Conservation (phyloP, 768 basidiomycete genomes). For the Mycena belliarum region DNA sequence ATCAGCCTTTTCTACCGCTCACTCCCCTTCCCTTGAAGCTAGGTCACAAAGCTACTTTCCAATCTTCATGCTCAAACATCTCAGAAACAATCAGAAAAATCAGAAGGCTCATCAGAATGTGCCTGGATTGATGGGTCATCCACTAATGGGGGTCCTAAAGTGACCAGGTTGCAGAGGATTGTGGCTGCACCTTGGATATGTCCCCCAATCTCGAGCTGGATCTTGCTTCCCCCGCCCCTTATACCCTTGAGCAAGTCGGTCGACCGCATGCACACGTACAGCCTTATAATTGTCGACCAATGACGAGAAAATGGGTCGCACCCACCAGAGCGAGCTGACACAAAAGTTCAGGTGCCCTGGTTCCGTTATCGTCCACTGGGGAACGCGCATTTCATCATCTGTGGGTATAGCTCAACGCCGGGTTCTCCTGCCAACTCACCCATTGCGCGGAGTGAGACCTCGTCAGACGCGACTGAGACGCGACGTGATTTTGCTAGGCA, state of each 20-base stretch:
- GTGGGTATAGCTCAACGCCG: neutral
- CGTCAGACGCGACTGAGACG: too few species aligned
- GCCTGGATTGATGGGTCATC: constrained; percentile 4
- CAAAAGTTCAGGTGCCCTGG: neutral
- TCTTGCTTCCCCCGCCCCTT: constrained; percentile 5
- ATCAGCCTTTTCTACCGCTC: constrained; percentile 14
- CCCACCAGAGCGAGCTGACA: neutral
- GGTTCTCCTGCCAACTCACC: too few species aligned
- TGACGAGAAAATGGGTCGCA: constrained; percentile 1
- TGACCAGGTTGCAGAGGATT: neutral
- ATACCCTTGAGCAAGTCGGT: neutral
- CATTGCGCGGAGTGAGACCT: too few species aligned
- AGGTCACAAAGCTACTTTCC: neutral
- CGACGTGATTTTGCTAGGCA: too few species aligned
- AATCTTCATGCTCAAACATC: neutral
- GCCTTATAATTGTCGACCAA: constrained; percentile 11
- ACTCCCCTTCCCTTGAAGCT: neutral
- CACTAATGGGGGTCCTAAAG: constrained; percentile 20
- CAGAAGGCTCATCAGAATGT: constrained; percentile 20
- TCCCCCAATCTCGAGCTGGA: constrained; percentile 8
- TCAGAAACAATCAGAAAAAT: constrained; percentile 19
- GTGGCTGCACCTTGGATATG: neutral
- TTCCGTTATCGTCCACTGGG: neutral
- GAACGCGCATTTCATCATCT: neutral
- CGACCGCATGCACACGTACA: constrained; percentile 1